Base-by-base conservation (phyloP, 2,329 filamentous ascomycete genomes). In the Chaetothyriales sp. region DNA sequence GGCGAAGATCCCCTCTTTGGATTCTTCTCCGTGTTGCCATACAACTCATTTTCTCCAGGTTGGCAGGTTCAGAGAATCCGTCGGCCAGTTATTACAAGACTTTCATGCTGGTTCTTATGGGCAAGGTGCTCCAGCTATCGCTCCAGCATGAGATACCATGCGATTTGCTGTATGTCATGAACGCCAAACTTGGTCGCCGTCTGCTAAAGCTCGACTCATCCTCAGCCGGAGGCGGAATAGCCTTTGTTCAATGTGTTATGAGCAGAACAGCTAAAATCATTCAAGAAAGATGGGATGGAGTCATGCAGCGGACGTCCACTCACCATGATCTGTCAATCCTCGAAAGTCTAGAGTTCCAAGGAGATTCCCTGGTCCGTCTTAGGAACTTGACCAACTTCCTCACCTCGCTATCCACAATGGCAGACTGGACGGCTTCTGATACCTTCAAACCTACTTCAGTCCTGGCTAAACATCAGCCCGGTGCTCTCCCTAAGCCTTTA, bases 1-100 rank as follows among this genome's bases (percentile, higher is more conserved):
- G 76, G 77, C 64, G 70, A n/a, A 62, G 72, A 46, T 78, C 75
- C 10, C 65, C 77, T 0, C 51, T 73, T 0, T 81, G 76, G 76
- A 63, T 81, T 0, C 63, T 80, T 0, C 49, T 80, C 2, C 73
- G 77, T 0, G 74, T 78, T 0, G 60, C 67, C 0, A 54, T 78
- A 2, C 75, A 79, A 48, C 28, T 43, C n/a, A 39, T 56, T 55
- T 46, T 44, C 46, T 26, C 39, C 43, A 25, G 50, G 59, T 44
- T 52, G 54, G 10, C 48, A 50, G 20, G 26, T 15, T 10, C 20
- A 10, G 18, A 10, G 22, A 46, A 3, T 18, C 12, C 7, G n/a
- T 50, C 48, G 18, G 19, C 20, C 8, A 43, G 20, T 15, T 50
- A 1, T 46, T 80, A 78, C 63, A 80, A 80, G 51, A 57, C 60